Evolutionary conservation across 2,329 filamentous ascomycete genomes (phyloP).

Genomic region (Orbilia brochopaga): DNA sequence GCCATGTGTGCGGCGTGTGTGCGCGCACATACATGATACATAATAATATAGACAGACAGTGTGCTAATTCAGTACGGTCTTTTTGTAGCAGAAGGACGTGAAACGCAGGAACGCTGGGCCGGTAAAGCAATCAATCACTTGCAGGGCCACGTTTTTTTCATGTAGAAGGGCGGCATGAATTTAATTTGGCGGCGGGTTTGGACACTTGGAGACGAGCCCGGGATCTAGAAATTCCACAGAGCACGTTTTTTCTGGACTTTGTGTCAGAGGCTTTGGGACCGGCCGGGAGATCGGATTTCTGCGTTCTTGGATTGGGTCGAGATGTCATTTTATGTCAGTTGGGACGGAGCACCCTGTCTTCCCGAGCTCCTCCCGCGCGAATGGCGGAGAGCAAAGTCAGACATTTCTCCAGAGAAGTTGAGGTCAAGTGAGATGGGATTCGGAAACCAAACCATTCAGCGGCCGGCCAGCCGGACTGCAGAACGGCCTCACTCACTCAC

Average conservation of each 20-base stretch:
- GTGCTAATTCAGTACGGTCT: background rate
- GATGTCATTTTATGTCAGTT: background rate
- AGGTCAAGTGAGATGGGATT: background rate
- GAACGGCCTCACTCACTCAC: too few relatives aligned
- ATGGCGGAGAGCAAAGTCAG: background rate
- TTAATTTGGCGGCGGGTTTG: slow-evolving; percentile 2
- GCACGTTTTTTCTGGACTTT: background rate
- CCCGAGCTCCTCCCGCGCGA: slow-evolving; percentile 3
- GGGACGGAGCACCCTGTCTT: slow-evolving; percentile 3
- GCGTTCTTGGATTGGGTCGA: background rate
- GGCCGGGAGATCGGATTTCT: too few relatives aligned
- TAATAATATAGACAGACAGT: background rate
- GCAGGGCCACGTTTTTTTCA: slow-evolving; percentile 18
- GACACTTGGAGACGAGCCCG: background rate
- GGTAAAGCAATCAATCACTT: slow-evolving; percentile 38
- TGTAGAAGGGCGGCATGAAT: background rate
- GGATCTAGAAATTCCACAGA: slow-evolving; percentile 1
- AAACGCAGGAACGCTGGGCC: slow-evolving; percentile 44
- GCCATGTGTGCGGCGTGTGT: background rate
- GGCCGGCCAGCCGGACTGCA: too few relatives aligned
- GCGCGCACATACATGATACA: background rate
- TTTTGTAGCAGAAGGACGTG: slow-evolving; percentile 2
- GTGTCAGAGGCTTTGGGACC: too few relatives aligned
- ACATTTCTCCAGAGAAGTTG: too few relatives aligned
- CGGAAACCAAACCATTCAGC: background rate